Percentiles rank a stretch among this genome's conserved stretches.
Conservation (phyloP, 768 basidiomycete genomes). For the Naganishia onofrii region DNA sequence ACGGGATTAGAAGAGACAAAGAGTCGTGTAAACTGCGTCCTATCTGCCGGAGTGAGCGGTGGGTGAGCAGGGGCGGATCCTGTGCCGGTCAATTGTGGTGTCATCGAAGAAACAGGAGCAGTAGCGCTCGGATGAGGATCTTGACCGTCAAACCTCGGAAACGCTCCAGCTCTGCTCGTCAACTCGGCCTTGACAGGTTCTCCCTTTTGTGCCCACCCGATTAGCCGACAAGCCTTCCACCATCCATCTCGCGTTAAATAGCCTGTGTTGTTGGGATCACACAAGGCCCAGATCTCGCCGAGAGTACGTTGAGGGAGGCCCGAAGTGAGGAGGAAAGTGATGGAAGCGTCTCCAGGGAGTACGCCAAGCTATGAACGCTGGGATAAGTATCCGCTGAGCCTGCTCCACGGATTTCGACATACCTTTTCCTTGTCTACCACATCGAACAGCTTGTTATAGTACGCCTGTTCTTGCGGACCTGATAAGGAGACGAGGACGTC, state of each 20-base stretch:
- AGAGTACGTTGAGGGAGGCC: conserved; percentile 72
- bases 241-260: conserved; percentile 85
- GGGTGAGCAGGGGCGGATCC: conserved; percentile 53
- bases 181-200: conserved; percentile 65
- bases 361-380: conserved; percentile 37
- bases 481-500: neutral
- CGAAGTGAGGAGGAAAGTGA: conserved; percentile 78
- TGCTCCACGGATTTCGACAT: neutral
- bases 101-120: neutral
- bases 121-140: conserved; percentile 53
- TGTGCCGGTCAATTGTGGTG: neutral
- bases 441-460: conserved; percentile 48
- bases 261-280: conserved; percentile 91
- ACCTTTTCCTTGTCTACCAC: conserved; percentile 49
- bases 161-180: conserved; percentile 72
- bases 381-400: neutral
- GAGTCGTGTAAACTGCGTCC: conserved; percentile 73
- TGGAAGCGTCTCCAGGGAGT: conserved; percentile 76
- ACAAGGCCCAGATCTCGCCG: conserved; percentile 89
- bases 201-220: conserved; percentile 88
- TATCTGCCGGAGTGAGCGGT: conserved; percentile 72
- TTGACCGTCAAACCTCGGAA: conserved; percentile 71
- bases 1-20: conserved; percentile 70
- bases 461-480: conserved; percentile 49
- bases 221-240: conserved; percentile 80